These are phyloP conservation scores for Euphrasia arctica DNA, from an alignment of 305 asterid genomes.

Conservation along the genomic window DNA sequence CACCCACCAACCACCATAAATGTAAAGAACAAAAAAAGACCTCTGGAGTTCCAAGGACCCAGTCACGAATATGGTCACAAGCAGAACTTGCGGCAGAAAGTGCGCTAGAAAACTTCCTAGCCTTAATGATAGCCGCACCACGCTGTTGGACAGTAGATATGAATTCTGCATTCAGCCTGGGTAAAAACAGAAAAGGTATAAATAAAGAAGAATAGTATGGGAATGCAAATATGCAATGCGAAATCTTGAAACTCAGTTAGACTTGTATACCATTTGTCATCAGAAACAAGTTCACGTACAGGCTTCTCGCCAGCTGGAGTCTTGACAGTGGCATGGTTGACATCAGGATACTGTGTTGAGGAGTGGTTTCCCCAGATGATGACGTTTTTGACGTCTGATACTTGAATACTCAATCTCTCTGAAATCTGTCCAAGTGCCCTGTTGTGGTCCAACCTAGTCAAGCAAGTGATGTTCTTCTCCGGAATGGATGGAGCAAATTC, in stretches of 20 bases:
- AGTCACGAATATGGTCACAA: slow-evolving; percentile 87
- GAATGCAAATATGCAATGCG: not conserved
- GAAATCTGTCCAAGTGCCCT: slow-evolving; percentile 96
- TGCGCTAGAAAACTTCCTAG: slow-evolving; percentile 88
- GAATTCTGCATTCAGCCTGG: slow-evolving; percentile 76
- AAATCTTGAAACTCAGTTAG: not conserved
- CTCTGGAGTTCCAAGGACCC: slow-evolving; percentile 95
- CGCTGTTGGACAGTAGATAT: slow-evolving; percentile 89
- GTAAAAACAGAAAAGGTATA: not conserved
- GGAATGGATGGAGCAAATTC: slow-evolving; percentile 95
- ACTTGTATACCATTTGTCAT: slow-evolving; percentile 65
- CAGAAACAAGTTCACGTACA: slow-evolving; percentile 66
- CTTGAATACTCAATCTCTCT: slow-evolving; percentile 79
- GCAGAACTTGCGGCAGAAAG: slow-evolving; percentile 95
- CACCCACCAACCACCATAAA: not conserved
- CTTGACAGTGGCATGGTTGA: slow-evolving; percentile 77
- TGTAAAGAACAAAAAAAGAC: slow-evolving; percentile 26
- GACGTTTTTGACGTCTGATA: slow-evolving; percentile 76
- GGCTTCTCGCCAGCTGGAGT: slow-evolving; percentile 76
- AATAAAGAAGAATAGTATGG: not conserved
- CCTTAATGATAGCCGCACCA: slow-evolving; percentile 97
- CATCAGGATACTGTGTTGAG: slow-evolving; percentile 92
- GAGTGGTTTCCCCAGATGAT: slow-evolving; percentile 99
- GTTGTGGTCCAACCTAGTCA: slow-evolving; percentile 96
- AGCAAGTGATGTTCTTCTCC: slow-evolving; percentile 75